These are phyloP conservation scores for Xylaria sp. DNA, from an alignment of 2,329 filamentous ascomycete species.

Conservation along the genomic window DNA sequence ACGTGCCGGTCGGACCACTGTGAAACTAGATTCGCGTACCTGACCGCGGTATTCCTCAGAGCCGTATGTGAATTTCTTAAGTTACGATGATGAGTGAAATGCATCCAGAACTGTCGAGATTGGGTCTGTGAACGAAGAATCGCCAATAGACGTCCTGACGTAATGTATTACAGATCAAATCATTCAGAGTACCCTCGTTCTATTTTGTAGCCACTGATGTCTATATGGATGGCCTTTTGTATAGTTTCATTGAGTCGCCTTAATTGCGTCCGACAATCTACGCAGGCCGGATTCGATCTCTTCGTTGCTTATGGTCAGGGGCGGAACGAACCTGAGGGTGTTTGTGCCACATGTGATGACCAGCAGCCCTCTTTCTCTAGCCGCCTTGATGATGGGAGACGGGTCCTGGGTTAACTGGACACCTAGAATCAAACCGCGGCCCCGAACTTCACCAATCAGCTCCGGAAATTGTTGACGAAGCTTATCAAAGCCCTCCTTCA, in stretches of 20 bases:
- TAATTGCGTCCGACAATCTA: slow-evolving; percentile 77
- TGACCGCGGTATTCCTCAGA: not conserved
- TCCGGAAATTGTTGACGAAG: slow-evolving; percentile 68
- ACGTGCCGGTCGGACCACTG: slow-evolving; percentile 3
- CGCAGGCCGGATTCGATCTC: slow-evolving; percentile 83
- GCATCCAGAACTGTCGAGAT: not conserved
- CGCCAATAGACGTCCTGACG: not conserved
- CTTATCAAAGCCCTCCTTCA: slow-evolving; percentile 60
- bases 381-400: slow-evolving; percentile 80
- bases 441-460: slow-evolving; percentile 81
- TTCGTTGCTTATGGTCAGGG: slow-evolving; percentile 79
- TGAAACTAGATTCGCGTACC: slow-evolving; percentile 8
- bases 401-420: slow-evolving; percentile 83
- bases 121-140: not conserved
- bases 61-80: not conserved
- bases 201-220: slow-evolving; percentile 14
- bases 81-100: not conserved
- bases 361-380: slow-evolving; percentile 85
- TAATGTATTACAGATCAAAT: not conserved
- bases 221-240: not conserved
- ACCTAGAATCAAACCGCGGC: slow-evolving; percentile 86
- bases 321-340: slow-evolving; percentile 91
- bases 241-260: slow-evolving; percentile 29
- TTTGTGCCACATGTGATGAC: slow-evolving; percentile 95
- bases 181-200: not conserved